Percentiles rank a stretch among this genome's conserved stretches.
These are phyloP conservation scores for Rubus parviflorus DNA, from an alignment of 306 rosid genomes.

Conservation along the genomic window DNA sequence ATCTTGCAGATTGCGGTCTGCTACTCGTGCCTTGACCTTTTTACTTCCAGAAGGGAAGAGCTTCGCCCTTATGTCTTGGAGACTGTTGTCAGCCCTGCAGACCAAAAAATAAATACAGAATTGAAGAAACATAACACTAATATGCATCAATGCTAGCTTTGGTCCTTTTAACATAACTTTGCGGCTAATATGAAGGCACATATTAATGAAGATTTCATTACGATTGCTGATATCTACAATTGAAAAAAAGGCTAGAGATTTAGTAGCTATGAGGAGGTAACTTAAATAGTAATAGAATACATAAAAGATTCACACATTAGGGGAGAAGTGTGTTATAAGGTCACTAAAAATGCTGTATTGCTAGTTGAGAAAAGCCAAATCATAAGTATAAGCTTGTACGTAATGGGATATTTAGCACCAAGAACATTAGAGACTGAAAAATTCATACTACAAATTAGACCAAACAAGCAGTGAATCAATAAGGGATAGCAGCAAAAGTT, in stretches of 20 bases:
- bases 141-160: neutral
- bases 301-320: neutral
- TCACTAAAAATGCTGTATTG: neutral
- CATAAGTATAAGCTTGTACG: neutral
- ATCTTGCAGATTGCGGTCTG: neutral
- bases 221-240: neutral
- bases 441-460: neutral
- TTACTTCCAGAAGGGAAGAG: slow-evolving; percentile 30
- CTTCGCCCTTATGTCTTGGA: slow-evolving; percentile 39
- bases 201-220: neutral
- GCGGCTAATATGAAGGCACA: neutral
- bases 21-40: neutral
- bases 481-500: neutral
- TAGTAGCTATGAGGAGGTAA: neutral
- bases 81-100: slow-evolving; percentile 46
- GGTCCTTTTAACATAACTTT: neutral
- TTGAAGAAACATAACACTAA: neutral
- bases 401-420: neutral
- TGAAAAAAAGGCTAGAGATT: neutral
- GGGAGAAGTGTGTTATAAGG: neutral
- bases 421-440: neutral
- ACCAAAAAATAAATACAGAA: slow-evolving; percentile 10
- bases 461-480: neutral
- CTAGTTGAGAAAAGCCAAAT: slow-evolving; percentile 7
- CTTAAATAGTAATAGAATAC: neutral